phyloP scores from a whole-genome alignment of 2,329 filamentous ascomycete species.

The Calonectria pseudoreteaudii region DNA sequence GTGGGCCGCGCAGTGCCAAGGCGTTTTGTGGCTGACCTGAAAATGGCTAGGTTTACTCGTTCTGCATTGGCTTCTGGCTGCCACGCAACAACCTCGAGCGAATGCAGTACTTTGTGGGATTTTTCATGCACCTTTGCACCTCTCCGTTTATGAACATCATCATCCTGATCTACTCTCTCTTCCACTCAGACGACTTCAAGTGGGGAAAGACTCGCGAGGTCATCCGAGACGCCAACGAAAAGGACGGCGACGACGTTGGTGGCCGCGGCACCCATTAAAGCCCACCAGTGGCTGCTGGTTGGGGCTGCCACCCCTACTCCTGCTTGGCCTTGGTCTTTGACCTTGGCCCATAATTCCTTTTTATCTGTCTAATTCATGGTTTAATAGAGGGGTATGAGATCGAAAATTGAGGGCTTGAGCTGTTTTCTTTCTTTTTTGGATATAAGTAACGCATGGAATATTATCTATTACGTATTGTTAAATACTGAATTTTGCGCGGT shows the following conservation, averaged over 20 bases:
- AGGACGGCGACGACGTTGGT: slow-evolving; percentile 39
- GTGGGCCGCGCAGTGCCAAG: slow-evolving; percentile 2
- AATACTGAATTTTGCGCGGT: slow-evolving; percentile 10
- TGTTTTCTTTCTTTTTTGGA: background rate
- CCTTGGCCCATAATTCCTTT: slow-evolving; percentile 10
- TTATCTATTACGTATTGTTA: slow-evolving; percentile 15
- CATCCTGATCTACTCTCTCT: slow-evolving; percentile 55
- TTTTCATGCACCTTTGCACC: slow-evolving; percentile 50
- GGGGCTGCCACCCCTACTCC: background rate
- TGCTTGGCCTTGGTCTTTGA: background rate
- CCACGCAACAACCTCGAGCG: slow-evolving; percentile 53
- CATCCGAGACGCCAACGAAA: slow-evolving; percentile 41
- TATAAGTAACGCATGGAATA: slow-evolving; percentile 10
- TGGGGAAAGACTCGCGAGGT: slow-evolving; percentile 60
- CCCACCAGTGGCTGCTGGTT: background rate
- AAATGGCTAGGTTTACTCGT: slow-evolving; percentile 52
- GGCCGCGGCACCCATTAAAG: slow-evolving; percentile 40
- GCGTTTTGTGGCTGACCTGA: slow-evolving; percentile 24
- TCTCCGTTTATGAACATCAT: slow-evolving; percentile 58
- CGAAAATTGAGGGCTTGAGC: slow-evolving; percentile 1
- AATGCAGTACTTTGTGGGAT: slow-evolving; percentile 53
- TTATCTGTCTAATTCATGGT: background rate
- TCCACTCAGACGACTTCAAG: slow-evolving; percentile 58
- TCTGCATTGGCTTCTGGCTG: slow-evolving; percentile 57
- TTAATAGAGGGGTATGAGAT: slow-evolving; percentile 7